Evolutionary conservation across 768 basidiomycete species (phyloP).

Genomic region (Russula ochroleuca): DNA sequence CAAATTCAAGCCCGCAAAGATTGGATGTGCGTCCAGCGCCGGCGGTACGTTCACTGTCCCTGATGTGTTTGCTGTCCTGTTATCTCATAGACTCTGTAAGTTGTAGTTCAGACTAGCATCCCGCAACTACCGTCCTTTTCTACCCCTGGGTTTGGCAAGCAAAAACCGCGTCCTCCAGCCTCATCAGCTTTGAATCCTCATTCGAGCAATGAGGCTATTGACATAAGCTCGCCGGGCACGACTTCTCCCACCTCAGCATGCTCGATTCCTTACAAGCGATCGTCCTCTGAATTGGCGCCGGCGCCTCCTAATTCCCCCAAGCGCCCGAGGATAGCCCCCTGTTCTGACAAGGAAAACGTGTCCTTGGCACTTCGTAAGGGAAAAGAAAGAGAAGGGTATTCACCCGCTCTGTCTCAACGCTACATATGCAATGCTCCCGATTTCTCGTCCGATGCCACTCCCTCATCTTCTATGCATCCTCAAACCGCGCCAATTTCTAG

Average conservation of each 20-base stretch:
- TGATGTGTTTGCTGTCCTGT: not conserved
- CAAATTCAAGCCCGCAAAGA: constrained; percentile 29
- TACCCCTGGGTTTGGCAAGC: constrained; percentile 19
- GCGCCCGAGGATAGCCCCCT: constrained; percentile 9
- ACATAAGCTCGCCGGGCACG: constrained; percentile 19
- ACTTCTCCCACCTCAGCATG: constrained; percentile 5
- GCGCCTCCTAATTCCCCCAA: constrained; percentile 12
- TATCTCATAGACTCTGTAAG: not conserved
- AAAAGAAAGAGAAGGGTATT: constrained; percentile 10
- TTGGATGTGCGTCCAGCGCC: not conserved
- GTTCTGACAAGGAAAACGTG: constrained; percentile 16
- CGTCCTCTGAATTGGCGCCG: constrained; percentile 4
- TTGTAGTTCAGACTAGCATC: not conserved
- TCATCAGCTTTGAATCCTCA: not conserved
- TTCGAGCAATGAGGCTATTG: constrained; percentile 20
- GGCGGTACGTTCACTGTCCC: not conserved
- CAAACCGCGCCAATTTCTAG: not conserved
- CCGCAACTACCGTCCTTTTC: constrained; percentile 14
- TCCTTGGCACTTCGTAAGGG: constrained; percentile 4
- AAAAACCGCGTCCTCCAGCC: constrained; percentile 12
- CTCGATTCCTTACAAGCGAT: constrained; percentile 19
- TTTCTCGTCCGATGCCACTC: not conserved
- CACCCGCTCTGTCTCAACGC: not conserved
- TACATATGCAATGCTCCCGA: not conserved
- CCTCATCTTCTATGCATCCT: not conserved